Percentiles rank a stretch among this genome's conserved stretches.
phyloP scores from a whole-genome alignment of 2,329 filamentous ascomycete genomes.

The Paraphaeosphaeria minitans region DNA sequence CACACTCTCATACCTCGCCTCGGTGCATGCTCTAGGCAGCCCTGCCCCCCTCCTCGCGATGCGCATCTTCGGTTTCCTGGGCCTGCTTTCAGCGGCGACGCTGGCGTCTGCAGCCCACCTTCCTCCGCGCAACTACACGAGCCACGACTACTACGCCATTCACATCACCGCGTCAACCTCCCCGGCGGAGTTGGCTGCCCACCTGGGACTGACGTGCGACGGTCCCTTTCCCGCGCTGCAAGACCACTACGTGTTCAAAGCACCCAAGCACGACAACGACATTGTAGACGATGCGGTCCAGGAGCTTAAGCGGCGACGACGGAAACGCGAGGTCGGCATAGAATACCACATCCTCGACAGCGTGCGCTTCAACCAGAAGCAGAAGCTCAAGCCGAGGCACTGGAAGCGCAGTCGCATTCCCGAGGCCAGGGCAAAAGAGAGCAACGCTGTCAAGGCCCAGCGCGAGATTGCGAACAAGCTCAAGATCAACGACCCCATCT shows the following conservation, averaged over 20 bases:
- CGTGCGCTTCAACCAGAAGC: conserved; percentile 81
- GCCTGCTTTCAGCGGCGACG: conserved; percentile 43
- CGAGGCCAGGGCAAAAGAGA: conserved; percentile 37
- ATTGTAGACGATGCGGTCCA: conserved; percentile 57
- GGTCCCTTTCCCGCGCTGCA: conserved; percentile 78
- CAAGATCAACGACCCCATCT: conserved; percentile 87
- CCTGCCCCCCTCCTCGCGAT: conserved; percentile 28
- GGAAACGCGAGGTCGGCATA: conserved; percentile 61
- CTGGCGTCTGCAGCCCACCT: conserved; percentile 45
- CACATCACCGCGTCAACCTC: conserved; percentile 72
- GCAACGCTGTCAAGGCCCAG: conserved; percentile 53
- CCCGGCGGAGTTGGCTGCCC: conserved; percentile 71
- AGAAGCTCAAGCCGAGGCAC: conserved; percentile 65
- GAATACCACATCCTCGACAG: conserved; percentile 68
- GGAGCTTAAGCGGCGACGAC: conserved; percentile 61
- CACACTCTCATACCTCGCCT: background rate
- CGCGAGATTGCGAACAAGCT: conserved; percentile 59
- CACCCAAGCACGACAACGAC: conserved; percentile 63
- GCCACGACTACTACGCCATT: conserved; percentile 91
- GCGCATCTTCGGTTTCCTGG: conserved; percentile 55
- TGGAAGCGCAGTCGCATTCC: conserved; percentile 60
- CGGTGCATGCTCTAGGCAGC: conserved; percentile 12
- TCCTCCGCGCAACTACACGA: conserved; percentile 71
- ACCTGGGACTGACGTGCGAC: conserved; percentile 78
- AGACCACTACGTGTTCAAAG: conserved; percentile 84